Conservation (phyloP, 2,329 filamentous ascomycete species). For the Penicillium sp. region DNA sequence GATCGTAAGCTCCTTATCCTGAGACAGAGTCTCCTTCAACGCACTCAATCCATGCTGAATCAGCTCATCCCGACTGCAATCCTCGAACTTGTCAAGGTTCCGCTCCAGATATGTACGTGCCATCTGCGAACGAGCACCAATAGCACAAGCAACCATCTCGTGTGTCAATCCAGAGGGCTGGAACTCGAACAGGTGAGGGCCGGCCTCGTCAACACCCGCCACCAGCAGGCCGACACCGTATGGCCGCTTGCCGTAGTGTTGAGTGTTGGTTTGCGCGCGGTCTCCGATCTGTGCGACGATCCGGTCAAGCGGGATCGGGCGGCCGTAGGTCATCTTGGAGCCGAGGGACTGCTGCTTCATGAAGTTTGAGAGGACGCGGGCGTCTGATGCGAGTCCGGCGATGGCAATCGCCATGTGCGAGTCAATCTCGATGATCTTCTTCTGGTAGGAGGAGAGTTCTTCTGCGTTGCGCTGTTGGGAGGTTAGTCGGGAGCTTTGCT, state of each 20-base stretch:
- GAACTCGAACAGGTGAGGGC: slow-evolving; percentile 97
- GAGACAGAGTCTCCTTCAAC: slow-evolving; percentile 90
- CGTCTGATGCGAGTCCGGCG: slow-evolving; percentile 94
- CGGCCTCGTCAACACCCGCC: slow-evolving; percentile 89
- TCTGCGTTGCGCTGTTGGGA: slow-evolving; percentile 83
- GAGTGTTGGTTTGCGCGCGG: slow-evolving; percentile 96
- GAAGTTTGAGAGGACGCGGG: slow-evolving; percentile 98
- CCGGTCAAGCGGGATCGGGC: slow-evolving; percentile 84
- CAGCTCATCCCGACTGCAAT: slow-evolving; percentile 77
- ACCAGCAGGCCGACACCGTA: slow-evolving; percentile 94
- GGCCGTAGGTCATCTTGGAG: slow-evolving; percentile 93
- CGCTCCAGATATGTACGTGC: slow-evolving; percentile 94
- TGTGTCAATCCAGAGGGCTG: slow-evolving; percentile 94
- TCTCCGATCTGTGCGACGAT: slow-evolving; percentile 92
- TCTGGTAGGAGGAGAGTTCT: slow-evolving; percentile 99
- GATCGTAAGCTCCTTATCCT: slow-evolving; percentile 96
- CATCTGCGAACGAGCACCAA: slow-evolving; percentile 96
- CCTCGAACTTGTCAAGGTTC: slow-evolving; percentile 80
- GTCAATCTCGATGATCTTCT: slow-evolving; percentile 97
- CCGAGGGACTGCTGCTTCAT: slow-evolving; percentile 99
- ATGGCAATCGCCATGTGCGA: slow-evolving; percentile 94
- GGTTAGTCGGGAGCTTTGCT: neutral
- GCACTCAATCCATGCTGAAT: slow-evolving; percentile 88
- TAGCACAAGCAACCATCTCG: slow-evolving; percentile 95
- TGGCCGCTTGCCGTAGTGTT: slow-evolving; percentile 93